Evolutionary conservation across 805 yeast species (phyloP), one percentile per base, ranked within the genome.

Genomic region (Metschnikowia gruessii): DNA sequence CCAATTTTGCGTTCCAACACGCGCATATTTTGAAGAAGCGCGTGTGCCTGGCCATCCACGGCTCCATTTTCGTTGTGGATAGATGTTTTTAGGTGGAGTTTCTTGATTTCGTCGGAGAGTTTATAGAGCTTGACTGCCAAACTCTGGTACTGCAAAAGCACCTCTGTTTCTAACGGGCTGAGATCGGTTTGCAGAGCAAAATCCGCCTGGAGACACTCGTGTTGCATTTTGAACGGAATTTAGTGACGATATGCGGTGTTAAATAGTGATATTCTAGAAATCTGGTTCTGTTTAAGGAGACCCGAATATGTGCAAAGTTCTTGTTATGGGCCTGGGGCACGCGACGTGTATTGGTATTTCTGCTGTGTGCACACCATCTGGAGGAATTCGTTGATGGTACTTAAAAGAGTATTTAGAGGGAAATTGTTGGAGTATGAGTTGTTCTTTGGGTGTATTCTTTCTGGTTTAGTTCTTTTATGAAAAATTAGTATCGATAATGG

Each of bases 1-100:
- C 84, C 83, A 11, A 81, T 70, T 52, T 83, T 83, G 50, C 79
- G 71, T 55, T 85, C 91, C 42, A 85, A 71, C 19, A 71, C 76
- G 24, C 88, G 70, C 53, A 84, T 61, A 50, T 79, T 77, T 30
- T 76, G 80, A 22, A 68, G 51, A 35, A 74, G 54, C 18, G 61
- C 59, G 43, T 63, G 65, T 4, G 71, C 68, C 11, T 62, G 47
- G 40, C 37, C 63, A 3, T 44, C 24, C 16, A 24, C 11, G 3
- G 12, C 2, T 15, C 18, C 34, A 13, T 10, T 11, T 33, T 17
- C 29, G n/a, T 11, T 15, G 3, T 4, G 11, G 5, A 43, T 50
- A 3, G 46, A 15, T 37, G 21, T 33, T 40, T n/a, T 42, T 35
- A 38, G 52, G 53, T 41, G 53, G 42, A 72, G 56, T 35, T 57